Conservation (phyloP, 73 alveolate species). For the Paramecium pentaurelia region DNA sequence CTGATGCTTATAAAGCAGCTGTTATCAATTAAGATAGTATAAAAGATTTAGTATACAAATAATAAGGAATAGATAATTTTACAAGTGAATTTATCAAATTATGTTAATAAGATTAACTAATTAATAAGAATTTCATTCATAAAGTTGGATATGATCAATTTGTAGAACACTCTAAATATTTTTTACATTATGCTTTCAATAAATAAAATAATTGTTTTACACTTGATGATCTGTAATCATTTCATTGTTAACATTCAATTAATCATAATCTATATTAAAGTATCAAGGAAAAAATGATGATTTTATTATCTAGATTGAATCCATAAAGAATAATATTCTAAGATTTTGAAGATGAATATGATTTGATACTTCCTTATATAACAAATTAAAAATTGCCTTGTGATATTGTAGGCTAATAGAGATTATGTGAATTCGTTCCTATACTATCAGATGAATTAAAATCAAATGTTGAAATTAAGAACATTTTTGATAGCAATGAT, state of each 20-base stretch:
- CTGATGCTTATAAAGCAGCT: constrained; percentile 25
- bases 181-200: background rate
- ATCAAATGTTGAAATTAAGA: background rate
- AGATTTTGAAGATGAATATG: constrained; percentile 12
- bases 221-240: background rate
- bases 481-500: background rate
- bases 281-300: background rate
- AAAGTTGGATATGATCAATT: background rate
- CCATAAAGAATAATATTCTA: background rate
- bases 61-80: background rate
- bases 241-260: background rate
- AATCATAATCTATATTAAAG: background rate
- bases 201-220: background rate
- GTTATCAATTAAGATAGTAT: background rate
- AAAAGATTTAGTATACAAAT: background rate
- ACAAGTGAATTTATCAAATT: background rate
- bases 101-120: background rate
- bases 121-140: background rate
- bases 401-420: background rate
- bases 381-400: background rate
- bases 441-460: background rate
- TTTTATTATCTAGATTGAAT: background rate
- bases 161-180: background rate
- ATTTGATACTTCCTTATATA: background rate
- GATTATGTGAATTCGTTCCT: background rate